Percentiles rank a stretch among this genome's conserved stretches.
phyloP scores from a whole-genome alignment of 805 yeast genomes.

The Candida ipomoeae region DNA sequence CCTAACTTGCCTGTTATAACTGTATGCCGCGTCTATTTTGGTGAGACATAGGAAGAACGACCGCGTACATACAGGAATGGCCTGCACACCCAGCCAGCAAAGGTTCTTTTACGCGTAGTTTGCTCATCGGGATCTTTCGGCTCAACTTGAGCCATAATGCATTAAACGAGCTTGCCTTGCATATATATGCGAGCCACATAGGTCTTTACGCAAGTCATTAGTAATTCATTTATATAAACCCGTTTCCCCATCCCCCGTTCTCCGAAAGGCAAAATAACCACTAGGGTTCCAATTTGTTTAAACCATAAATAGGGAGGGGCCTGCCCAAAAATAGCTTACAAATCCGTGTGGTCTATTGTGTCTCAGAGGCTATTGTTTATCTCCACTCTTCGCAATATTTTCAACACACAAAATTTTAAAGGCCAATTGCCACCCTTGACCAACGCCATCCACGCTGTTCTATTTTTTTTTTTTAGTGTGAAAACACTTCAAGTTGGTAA shows the following conservation, averaged over 20 bases:
- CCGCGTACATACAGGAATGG: neutral
- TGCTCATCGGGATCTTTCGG: slow-evolving; percentile 5
- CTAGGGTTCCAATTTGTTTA: too few relatives aligned
- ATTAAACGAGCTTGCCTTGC: neutral
- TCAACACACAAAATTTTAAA: neutral
- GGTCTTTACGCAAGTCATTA: neutral
- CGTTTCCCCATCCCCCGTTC: neutral
- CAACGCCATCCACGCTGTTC: too few relatives aligned
- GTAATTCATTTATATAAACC: neutral
- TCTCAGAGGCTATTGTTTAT: neutral
- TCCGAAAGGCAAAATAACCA: too few relatives aligned
- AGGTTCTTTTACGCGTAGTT: neutral
- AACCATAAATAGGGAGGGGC: neutral
- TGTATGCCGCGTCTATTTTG: neutral
- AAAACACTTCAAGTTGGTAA: neutral
- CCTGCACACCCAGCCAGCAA: neutral
- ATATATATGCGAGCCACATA: neutral
- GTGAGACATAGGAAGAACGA: neutral
- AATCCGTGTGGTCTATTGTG: neutral
- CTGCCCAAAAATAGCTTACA: neutral
- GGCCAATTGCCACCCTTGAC: neutral
- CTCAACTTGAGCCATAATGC: slow-evolving; percentile 1
- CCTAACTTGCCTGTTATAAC: neutral
- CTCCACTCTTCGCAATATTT: neutral
- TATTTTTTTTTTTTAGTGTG: neutral